A percentile compares a stretch with the other conserved stretches of the same genome.
phyloP scores from a whole-genome alignment of 768 basidiomycete species.

The Amanita fuliginea region DNA sequence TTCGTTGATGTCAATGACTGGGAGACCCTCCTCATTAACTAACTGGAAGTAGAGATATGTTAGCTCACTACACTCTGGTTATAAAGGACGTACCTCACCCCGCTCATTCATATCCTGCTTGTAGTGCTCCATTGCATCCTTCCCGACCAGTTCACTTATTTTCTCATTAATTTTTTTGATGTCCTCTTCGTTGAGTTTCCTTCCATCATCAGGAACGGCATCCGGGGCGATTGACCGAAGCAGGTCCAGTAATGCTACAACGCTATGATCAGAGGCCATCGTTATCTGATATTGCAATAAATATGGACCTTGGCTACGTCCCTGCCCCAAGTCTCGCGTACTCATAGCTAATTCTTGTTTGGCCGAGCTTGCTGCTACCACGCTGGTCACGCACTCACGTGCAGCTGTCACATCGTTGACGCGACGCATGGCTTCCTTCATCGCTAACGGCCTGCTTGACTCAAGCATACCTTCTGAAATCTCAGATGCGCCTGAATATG shows the following conservation, averaged over 20 bases:
- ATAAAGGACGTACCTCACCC: slow-evolving; percentile 46
- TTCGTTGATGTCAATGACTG: slow-evolving; percentile 70
- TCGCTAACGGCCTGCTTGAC: slow-evolving; percentile 19
- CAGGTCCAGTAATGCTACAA: slow-evolving; percentile 28
- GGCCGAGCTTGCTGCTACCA: neutral
- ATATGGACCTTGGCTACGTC: slow-evolving; percentile 17
- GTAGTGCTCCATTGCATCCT: slow-evolving; percentile 21
- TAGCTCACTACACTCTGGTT: slow-evolving; percentile 8
- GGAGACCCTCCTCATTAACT: slow-evolving; percentile 68
- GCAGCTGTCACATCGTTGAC: neutral
- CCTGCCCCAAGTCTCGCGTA: slow-evolving; percentile 16
- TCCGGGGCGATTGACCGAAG: slow-evolving; percentile 29
- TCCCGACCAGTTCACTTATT: slow-evolving; percentile 46
- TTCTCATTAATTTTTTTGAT: slow-evolving; percentile 46
- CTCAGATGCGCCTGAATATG: neutral
- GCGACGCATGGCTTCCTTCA: slow-evolving; percentile 13
- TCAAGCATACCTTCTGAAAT: slow-evolving; percentile 1
- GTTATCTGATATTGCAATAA: neutral
- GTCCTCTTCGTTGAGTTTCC: slow-evolving; percentile 32
- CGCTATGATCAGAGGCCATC: neutral
- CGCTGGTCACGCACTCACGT: slow-evolving; percentile 3
- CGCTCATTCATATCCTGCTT: slow-evolving; percentile 34
- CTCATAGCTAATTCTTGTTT: slow-evolving; percentile 1
- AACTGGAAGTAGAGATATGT: slow-evolving; percentile 31
- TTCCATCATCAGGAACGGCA: slow-evolving; percentile 14